phyloP scores from a whole-genome alignment of 495 filamentous ascomycete species.

The Cercophora samala region DNA sequence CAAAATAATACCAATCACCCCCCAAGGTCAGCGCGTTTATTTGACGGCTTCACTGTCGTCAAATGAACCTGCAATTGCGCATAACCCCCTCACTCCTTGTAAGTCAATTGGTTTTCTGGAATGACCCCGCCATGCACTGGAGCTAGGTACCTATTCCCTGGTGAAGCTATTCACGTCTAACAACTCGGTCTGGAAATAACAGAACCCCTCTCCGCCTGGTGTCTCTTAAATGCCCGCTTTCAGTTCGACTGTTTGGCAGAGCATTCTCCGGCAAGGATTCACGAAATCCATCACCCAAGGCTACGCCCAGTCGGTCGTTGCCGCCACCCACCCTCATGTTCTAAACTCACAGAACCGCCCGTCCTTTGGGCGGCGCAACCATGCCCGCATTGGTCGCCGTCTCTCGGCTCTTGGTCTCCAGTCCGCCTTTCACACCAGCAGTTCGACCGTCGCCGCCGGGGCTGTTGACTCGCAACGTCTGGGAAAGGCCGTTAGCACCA shows the following conservation, averaged over 20 bases:
- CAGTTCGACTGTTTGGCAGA: constrained; percentile 60
- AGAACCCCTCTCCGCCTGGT: constrained; percentile 44
- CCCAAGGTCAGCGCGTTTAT: constrained; percentile 53
- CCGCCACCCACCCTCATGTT: constrained; percentile 81
- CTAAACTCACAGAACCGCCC: constrained; percentile 65
- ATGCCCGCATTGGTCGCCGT: constrained; percentile 52
- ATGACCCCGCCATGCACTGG: background rate
- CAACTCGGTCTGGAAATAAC: background rate
- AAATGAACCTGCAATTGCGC: constrained; percentile 65
- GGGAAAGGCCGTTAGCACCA: constrained; percentile 37
- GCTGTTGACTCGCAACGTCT: constrained; percentile 38
- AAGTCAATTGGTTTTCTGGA: constrained; percentile 30
- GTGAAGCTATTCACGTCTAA: constrained; percentile 2
- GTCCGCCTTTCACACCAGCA: constrained; percentile 65
- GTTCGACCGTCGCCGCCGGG: constrained; percentile 27
- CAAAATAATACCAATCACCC: constrained; percentile 24
- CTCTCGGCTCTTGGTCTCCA: constrained; percentile 62
- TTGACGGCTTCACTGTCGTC: constrained; percentile 61
- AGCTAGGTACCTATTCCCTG: background rate
- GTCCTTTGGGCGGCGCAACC: constrained; percentile 50
- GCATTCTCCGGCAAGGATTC: constrained; percentile 95
- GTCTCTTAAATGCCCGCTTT: constrained; percentile 60
- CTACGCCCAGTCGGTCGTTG: constrained; percentile 96
- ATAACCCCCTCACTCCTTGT: constrained; percentile 44
- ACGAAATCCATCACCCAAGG: constrained; percentile 94